phyloP scores from a whole-genome alignment of 495 filamentous ascomycete species.

The Aspergillus baeticus region DNA sequence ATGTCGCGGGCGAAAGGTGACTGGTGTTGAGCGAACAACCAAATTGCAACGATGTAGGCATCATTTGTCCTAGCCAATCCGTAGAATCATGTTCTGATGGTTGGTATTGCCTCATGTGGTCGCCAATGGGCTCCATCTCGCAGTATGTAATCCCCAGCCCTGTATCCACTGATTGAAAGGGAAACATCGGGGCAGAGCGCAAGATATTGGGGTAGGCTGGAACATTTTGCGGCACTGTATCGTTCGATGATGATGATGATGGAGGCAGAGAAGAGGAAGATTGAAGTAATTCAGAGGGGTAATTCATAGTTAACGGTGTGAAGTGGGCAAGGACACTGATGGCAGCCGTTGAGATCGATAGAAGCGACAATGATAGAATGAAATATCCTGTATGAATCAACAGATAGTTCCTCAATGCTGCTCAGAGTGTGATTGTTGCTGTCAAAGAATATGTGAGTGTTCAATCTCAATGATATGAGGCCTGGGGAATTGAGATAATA shows the following conservation, averaged over 20 bases:
- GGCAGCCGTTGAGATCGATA: background rate
- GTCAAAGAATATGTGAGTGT: background rate
- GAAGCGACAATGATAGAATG: background rate
- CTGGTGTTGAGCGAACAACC: slow-evolving; percentile 19
- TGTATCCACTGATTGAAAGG: slow-evolving; percentile 11
- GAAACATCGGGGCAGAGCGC: slow-evolving; percentile 15
- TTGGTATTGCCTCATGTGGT: slow-evolving; percentile 16
- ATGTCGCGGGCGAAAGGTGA: slow-evolving; percentile 17
- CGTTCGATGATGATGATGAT: slow-evolving; percentile 6
- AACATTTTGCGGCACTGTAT: slow-evolving; percentile 15
- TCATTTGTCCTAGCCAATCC: slow-evolving; percentile 20
- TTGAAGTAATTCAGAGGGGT: slow-evolving; percentile 10
- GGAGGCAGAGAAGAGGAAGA: slow-evolving; percentile 9
- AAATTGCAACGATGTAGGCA: slow-evolving; percentile 17
- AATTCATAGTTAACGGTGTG: slow-evolving; percentile 15
- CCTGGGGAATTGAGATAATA: slow-evolving; percentile 20
- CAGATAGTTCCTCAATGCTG: too few relatives aligned
- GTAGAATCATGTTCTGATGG: slow-evolving; percentile 15
- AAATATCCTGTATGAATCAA: background rate
- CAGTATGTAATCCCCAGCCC: slow-evolving; percentile 38
- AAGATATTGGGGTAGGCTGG: slow-evolving; percentile 23
- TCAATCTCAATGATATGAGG: background rate
- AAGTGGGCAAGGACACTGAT: background rate
- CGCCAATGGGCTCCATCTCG: slow-evolving; percentile 19
- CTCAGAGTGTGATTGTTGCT: too few relatives aligned